Percentiles rank a stretch among this genome's conserved stretches.
phyloP scores from a whole-genome alignment of 352 stramenopile genomes.

The Phytophthora sp. region DNA sequence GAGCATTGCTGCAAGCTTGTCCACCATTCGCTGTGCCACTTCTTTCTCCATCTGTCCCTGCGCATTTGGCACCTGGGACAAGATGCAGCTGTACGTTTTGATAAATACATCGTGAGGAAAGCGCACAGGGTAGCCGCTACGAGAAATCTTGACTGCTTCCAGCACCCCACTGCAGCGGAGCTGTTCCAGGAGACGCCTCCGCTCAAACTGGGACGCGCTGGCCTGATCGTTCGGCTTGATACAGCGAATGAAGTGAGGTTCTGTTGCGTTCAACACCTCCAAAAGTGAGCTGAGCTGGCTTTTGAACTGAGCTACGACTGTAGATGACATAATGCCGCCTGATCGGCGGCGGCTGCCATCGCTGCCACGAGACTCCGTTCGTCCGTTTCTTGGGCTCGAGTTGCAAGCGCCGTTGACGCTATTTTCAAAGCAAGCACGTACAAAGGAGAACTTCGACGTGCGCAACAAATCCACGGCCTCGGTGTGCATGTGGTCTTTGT shows the following conservation, averaged over 20 bases:
- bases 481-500: constrained; percentile 90
- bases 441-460: constrained; percentile 68
- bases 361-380: constrained; percentile 38
- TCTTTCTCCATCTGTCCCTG: constrained; percentile 55
- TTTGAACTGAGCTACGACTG: constrained; percentile 93
- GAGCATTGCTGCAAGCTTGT: constrained; percentile 47
- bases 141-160: constrained; percentile 90
- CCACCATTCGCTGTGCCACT: constrained; percentile 56
- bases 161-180: constrained; percentile 88
- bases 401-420: constrained; percentile 29
- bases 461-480: constrained; percentile 78
- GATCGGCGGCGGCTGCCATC: constrained; percentile 61
- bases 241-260: constrained; percentile 93
- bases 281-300: constrained; percentile 93
- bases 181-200: constrained; percentile 78
- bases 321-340: constrained; percentile 81
- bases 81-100: constrained; percentile 79
- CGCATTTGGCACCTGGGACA: constrained; percentile 49
- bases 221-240: constrained; percentile 89
- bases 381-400: constrained; percentile 28
- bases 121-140: constrained; percentile 94
- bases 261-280: constrained; percentile 93
- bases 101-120: constrained; percentile 94
- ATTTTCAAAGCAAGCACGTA: constrained; percentile 74
- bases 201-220: constrained; percentile 67